Conservation (phyloP, 768 basidiomycete species). For the Mycena crocata region DNA sequence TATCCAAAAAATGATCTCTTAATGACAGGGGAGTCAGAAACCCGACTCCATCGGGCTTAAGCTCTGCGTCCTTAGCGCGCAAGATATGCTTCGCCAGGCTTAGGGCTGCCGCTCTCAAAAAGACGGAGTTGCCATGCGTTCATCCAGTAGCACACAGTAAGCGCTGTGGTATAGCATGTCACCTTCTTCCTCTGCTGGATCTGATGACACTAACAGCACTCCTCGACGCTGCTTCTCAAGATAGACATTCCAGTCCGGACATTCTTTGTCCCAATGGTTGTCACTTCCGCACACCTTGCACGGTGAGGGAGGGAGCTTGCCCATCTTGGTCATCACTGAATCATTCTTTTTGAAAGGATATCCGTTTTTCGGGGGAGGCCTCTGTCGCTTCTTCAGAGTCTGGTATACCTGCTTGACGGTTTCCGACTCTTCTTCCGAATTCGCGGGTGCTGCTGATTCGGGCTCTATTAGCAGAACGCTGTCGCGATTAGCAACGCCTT, state of each 20-base stretch:
- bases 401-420: not conserved
- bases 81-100: no score
- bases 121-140: not conserved
- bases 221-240: not conserved
- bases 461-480: no score
- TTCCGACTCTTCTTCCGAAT: no score
- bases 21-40: no score
- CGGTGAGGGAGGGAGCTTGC: not conserved
- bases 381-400: not conserved
- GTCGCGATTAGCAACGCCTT: no score
- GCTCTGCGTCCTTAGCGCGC: no score
- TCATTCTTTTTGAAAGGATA: slow-evolving; percentile 10
- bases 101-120: not conserved
- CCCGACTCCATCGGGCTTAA: not conserved
- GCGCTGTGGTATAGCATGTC: not conserved
- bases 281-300: slow-evolving; percentile 14
- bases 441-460: no score
- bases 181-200: not conserved
- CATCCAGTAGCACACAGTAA: not conserved
- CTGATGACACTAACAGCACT: not conserved
- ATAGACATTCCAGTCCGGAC: slow-evolving; percentile 5
- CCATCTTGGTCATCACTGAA: slow-evolving; percentile 8
- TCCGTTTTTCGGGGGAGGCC: not conserved
- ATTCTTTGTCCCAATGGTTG: slow-evolving; percentile 9
- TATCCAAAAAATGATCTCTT: no score